Base-by-base conservation (phyloP, 2,329 filamentous ascomycete genomes). In the Sphaceloma murrayae region DNA sequence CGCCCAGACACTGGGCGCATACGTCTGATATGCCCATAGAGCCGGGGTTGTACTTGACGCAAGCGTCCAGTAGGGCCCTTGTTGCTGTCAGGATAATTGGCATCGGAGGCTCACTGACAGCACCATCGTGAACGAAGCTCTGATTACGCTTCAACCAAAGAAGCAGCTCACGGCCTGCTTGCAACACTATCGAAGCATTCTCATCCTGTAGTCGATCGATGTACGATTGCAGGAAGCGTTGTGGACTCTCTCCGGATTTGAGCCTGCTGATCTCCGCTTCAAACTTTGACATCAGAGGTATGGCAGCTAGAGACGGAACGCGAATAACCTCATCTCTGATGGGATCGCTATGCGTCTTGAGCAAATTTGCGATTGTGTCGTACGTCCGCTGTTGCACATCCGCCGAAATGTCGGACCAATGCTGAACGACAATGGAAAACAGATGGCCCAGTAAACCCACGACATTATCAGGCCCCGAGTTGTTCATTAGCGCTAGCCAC, bases 361-460 rank as follows among this genome's bases (percentile, higher is more conserved):
- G 64, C 27, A 94, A 67, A 46, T 72, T 71, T 8, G 69, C 65
- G 17, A 96, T 68, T 51, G 87, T 70, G 11, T 72, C 65, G 48
- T 76, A 70, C 2, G 80, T 81, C 45, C 70, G 68, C 3, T 70
- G 56, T 49, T 75, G 77, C 1, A 80, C 80, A 2, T 68, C 59
- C 3, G 72, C 66, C 16, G 79, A 77, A 46, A 96, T 79, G 2
- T 55, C 62, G 3, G 59, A 52, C 91, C 91, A 98, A 56, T 91
- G 81, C 52, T 82, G 79, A 17, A 82, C 79, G 38, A 96, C 78
- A 30, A 94, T 77, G 43, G 88, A 87, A 52, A 96, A 86, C 0
- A 88, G 94, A 47, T 89, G 87, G 58, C 94, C 87, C 6, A 96
- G 68, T 27, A 95, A 72, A 18, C 77, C 72, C 51, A 82, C 80